phyloP scores from a whole-genome alignment of 306 rosid species.

The Prunus kanzakura region DNA sequence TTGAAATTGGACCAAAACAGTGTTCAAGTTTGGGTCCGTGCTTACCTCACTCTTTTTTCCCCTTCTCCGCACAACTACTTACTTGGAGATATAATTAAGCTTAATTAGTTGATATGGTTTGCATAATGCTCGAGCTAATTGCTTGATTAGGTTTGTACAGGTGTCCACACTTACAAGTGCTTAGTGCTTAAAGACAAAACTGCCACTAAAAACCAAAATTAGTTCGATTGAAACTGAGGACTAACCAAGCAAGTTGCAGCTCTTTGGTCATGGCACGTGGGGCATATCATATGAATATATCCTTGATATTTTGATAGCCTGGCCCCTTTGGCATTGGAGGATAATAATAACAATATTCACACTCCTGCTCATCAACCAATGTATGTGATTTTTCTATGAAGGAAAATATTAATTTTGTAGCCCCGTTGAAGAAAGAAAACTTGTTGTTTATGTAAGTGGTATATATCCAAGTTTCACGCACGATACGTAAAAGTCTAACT shows the following conservation, averaged over 20 bases:
- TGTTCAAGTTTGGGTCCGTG: slow-evolving; percentile 15
- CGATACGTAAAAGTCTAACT: no score
- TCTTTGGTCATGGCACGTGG: background rate
- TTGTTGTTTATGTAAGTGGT: background rate
- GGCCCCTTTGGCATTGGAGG: background rate
- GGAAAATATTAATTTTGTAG: background rate
- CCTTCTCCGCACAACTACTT: background rate
- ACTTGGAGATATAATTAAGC: background rate
- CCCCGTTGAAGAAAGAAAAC: background rate
- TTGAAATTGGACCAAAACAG: slow-evolving; percentile 46
- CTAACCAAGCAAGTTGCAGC: background rate
- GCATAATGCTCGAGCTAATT: background rate
- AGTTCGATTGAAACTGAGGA: background rate
- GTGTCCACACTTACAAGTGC: background rate
- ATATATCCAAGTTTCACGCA: no score
- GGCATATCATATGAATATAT: background rate
- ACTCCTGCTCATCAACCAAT: background rate
- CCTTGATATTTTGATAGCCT: background rate
- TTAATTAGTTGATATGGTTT: background rate
- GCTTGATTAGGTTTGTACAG: background rate
- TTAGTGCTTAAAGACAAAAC: slow-evolving; percentile 1
- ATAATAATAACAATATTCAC: background rate
- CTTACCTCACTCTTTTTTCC: background rate
- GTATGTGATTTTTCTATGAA: background rate
- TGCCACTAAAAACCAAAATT: background rate